Percentiles rank a stretch among this genome's conserved stretches.
Evolutionary conservation across 2,329 filamentous ascomycete genomes (phyloP).

Genomic region (Rachicladosporium sp.): DNA sequence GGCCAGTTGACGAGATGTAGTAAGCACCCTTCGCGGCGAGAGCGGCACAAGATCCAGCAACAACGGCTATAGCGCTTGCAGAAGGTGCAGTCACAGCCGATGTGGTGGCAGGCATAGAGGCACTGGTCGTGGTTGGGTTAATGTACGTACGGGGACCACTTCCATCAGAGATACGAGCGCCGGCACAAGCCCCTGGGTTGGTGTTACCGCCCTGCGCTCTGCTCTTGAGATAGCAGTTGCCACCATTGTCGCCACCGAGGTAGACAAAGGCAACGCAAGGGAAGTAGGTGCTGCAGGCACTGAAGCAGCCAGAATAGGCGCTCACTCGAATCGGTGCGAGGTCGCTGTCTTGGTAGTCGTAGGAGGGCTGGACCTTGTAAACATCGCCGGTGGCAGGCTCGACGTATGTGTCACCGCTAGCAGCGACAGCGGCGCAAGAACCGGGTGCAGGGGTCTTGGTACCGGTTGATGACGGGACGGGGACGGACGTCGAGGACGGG

Average conservation of each 20-base stretch:
- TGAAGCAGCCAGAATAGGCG: slow-evolving; percentile 4
- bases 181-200: background rate
- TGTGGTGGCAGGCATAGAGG: background rate
- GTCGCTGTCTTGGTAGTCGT: slow-evolving; percentile 6
- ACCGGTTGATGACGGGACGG: background rate
- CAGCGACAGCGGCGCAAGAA: background rate
- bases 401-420: slow-evolving; percentile 1
- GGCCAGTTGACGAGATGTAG: slow-evolving; percentile 3
- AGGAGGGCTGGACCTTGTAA: slow-evolving; percentile 1
- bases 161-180: no score
- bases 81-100: background rate
- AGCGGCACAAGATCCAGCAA: slow-evolving; percentile 2
- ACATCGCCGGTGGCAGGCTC: background rate
- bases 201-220: background rate
- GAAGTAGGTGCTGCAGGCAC: slow-evolving; percentile 6
- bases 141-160: no score
- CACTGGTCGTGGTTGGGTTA: background rate
- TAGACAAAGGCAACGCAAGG: slow-evolving; percentile 7
- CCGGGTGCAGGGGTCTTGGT: background rate
- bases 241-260: slow-evolving; percentile 1
- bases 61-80: background rate
- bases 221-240: slow-evolving; percentile 8
- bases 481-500: background rate
- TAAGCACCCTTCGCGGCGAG: background rate
- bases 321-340: background rate